These are phyloP conservation scores for Myriosclerotinia scirpicola DNA, from an alignment of 2,329 filamentous ascomycete species.

Conservation along the genomic window DNA sequence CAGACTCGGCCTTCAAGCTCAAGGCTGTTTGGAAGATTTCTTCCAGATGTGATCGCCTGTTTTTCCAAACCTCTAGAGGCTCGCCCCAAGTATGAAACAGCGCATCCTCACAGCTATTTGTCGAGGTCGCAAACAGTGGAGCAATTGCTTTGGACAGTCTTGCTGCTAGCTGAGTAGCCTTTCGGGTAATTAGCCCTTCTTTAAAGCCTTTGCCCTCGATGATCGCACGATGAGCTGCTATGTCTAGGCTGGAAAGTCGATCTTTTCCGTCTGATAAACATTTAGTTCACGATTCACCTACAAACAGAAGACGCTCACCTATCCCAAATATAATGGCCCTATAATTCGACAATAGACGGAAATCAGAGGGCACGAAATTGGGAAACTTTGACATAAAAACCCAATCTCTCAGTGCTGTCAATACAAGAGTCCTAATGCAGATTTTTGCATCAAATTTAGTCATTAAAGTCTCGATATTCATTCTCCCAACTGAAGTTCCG, in stretches of 20 bases:
- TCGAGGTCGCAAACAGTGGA: too few species aligned
- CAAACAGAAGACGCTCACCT: slow-evolving; percentile 8
- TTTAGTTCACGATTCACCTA: neutral
- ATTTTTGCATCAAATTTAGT: slow-evolving; percentile 4
- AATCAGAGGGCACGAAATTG: slow-evolving; percentile 5
- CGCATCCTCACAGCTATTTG: neutral
- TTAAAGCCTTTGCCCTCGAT: slow-evolving; percentile 17
- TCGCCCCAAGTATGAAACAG: slow-evolving; percentile 25
- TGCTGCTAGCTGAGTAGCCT: neutral
- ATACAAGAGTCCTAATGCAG: slow-evolving; percentile 15
- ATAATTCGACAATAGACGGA: slow-evolving; percentile 23
- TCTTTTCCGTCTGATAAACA: slow-evolving; percentile 18
- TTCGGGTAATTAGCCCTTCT: neutral
- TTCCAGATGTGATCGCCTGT: slow-evolving; percentile 23
- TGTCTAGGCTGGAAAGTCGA: slow-evolving; percentile 23
- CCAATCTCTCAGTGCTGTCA: slow-evolving; percentile 26
- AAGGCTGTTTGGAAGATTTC: slow-evolving; percentile 28
- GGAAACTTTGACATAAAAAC: slow-evolving; percentile 27
- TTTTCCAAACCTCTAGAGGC: slow-evolving; percentile 12
- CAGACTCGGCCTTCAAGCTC: slow-evolving; percentile 25
- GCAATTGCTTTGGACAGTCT: slow-evolving; percentile 22
- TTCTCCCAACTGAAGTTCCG: neutral
- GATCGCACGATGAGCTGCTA: slow-evolving; percentile 24
- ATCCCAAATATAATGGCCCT: slow-evolving; percentile 15
- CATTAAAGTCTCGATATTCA: neutral